A percentile compares a stretch with the other conserved stretches of the same genome.
Evolutionary conservation across 228 moss, liverwort and hornwort genomes (phyloP).

Genomic region (Sphagnum magellanicum): DNA sequence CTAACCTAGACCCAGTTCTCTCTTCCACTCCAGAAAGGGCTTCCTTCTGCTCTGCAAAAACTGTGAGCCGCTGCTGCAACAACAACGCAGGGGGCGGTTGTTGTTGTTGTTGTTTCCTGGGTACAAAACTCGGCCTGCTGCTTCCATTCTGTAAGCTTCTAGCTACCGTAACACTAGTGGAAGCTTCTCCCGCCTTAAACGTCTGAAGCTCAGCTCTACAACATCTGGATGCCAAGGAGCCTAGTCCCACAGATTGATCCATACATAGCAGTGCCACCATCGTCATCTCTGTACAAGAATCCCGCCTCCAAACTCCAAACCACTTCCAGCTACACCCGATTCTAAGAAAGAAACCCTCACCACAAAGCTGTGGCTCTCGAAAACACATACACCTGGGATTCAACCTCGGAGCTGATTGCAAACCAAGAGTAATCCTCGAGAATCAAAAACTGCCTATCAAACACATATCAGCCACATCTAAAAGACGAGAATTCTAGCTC

Average conservation of each 20-base stretch:
- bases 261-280: slow-evolving; percentile 11
- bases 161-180: background rate
- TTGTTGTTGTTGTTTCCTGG: slow-evolving; percentile 6
- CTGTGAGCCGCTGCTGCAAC: slow-evolving; percentile 2
- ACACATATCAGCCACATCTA: too few species aligned
- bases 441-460: too few species aligned
- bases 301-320: too few species aligned
- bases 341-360: too few species aligned
- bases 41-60: slow-evolving; percentile 8
- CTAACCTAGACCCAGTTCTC: slow-evolving; percentile 13
- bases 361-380: too few species aligned
- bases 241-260: slow-evolving; percentile 1
- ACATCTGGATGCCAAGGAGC: slow-evolving; percentile 16
- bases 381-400: too few species aligned
- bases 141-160: background rate
- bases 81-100: slow-evolving; percentile 1
- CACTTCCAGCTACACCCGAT: too few species aligned
- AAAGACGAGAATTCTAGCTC: too few species aligned
- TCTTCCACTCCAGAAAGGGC: background rate
- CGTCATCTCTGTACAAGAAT: background rate
- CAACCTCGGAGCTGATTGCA: too few species aligned
- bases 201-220: slow-evolving; percentile 6
- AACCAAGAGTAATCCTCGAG: too few species aligned
- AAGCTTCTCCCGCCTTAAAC: slow-evolving; percentile 4
- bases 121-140: background rate